Conservation (phyloP, 2,329 filamentous ascomycete genomes). For the Calycina herbarum region DNA sequence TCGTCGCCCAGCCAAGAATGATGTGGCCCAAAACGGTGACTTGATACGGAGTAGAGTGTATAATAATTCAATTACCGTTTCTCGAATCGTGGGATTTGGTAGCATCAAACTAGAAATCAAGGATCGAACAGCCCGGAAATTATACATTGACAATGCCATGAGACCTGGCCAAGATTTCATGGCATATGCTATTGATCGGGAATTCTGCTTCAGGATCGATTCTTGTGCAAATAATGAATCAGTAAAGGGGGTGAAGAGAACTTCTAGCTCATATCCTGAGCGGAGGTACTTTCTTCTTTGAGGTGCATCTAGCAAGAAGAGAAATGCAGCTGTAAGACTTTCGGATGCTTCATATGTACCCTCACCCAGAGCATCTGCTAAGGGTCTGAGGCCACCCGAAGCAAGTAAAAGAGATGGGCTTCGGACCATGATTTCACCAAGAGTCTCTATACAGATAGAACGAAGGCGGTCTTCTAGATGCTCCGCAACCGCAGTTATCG, state of each 20-base stretch:
- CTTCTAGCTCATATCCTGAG: slow-evolving; percentile 85
- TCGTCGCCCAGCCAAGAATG: slow-evolving; percentile 87
- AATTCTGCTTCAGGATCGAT: slow-evolving; percentile 74
- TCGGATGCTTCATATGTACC: slow-evolving; percentile 92
- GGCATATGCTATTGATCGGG: slow-evolving; percentile 87
- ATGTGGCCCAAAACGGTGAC: slow-evolving; percentile 89
- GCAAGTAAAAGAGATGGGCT: slow-evolving; percentile 79
- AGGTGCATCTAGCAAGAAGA: slow-evolving; percentile 86
- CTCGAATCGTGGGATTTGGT: slow-evolving; percentile 57
- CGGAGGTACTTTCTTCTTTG: slow-evolving; percentile 78
- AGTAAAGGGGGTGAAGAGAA: slow-evolving; percentile 88
- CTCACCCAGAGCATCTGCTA: slow-evolving; percentile 91
- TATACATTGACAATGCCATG: slow-evolving; percentile 83
- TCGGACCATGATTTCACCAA: slow-evolving; percentile 86
- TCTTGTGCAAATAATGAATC: slow-evolving; percentile 69
- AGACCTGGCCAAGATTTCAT: slow-evolving; percentile 93
- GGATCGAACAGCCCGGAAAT: slow-evolving; percentile 81
- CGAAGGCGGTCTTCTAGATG: slow-evolving; percentile 70
- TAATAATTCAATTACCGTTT: slow-evolving; percentile 84
- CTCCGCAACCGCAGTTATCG: slow-evolving; percentile 87
- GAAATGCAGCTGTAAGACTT: slow-evolving; percentile 80
- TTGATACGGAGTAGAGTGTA: slow-evolving; percentile 85
- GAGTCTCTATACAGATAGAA: slow-evolving; percentile 87
- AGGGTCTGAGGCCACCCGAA: slow-evolving; percentile 78
- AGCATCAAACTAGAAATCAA: slow-evolving; percentile 65